Percentiles rank a stretch among this genome's conserved stretches.
These are phyloP conservation scores for Monosporascus sp. DNA, from an alignment of 2,329 filamentous ascomycete species.

Conservation along the genomic window DNA sequence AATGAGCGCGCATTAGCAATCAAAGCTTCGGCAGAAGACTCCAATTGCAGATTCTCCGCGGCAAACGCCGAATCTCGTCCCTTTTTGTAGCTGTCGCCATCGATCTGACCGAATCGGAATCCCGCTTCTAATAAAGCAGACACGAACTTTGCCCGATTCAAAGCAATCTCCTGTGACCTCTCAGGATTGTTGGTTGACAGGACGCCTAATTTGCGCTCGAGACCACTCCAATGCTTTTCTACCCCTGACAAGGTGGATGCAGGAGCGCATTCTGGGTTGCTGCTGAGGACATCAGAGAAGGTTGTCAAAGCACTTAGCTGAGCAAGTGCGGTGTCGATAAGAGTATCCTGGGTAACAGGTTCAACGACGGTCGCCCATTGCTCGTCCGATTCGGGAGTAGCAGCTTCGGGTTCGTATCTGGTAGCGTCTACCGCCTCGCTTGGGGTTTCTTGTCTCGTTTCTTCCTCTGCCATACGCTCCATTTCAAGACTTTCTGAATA, in stretches of 20 bases:
- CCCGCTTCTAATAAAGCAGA: constrained; percentile 21
- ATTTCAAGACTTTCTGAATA: constrained; percentile 22
- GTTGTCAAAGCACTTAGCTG: constrained; percentile 53
- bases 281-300: constrained; percentile 44
- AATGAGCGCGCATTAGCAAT: constrained; percentile 21
- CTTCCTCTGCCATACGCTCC: constrained; percentile 30
- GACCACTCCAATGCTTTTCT: constrained; percentile 48
- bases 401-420: constrained; percentile 7
- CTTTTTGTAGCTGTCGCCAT: constrained; percentile 19
- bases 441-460: constrained; percentile 12
- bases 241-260: constrained; percentile 47
- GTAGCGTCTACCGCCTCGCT: neutral
- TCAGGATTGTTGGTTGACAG: constrained; percentile 11
- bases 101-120: constrained; percentile 17
- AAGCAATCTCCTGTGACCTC: constrained; percentile 20
- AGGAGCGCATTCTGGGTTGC: constrained; percentile 27
- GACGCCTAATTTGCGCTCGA: constrained; percentile 36
- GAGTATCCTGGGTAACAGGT: constrained; percentile 57
- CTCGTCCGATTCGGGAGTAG: constrained; percentile 36
- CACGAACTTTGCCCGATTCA: constrained; percentile 20
- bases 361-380: constrained; percentile 65
- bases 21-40: constrained; percentile 12
- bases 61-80: constrained; percentile 24
- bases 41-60: constrained; percentile 13
- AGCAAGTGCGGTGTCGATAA: constrained; percentile 64